phyloP scores from a whole-genome alignment of 2,329 filamentous ascomycete genomes.

The Fusarium pilosicola region DNA sequence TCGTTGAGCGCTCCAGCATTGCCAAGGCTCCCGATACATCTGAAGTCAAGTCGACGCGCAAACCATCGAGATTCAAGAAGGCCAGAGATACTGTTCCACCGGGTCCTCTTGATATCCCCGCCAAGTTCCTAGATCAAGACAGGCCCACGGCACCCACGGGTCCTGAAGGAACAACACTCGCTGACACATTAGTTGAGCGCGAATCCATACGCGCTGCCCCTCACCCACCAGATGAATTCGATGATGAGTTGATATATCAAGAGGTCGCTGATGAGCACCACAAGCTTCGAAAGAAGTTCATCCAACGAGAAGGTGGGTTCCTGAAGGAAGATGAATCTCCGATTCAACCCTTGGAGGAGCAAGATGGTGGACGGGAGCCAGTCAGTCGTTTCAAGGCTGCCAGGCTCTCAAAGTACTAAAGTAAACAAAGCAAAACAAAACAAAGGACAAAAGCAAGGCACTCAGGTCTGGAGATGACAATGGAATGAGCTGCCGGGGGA shows the following conservation, averaged over 20 bases:
- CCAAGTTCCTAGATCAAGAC: constrained; percentile 52
- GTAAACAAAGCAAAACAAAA: constrained; percentile 26
- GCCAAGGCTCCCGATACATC: constrained; percentile 43
- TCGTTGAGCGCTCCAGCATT: constrained; percentile 58
- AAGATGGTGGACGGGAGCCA: constrained; percentile 69
- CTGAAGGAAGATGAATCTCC: constrained; percentile 74
- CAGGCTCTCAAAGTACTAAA: constrained; percentile 64
- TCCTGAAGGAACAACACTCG: constrained; percentile 65
- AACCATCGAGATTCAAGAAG: constrained; percentile 64
- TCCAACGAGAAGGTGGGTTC: constrained; percentile 86
- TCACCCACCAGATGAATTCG: constrained; percentile 70
- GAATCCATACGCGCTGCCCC: constrained; percentile 47
- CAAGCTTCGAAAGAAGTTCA: constrained; percentile 81
- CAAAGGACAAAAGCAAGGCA: constrained; percentile 7
- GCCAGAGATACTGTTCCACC: constrained; percentile 49
- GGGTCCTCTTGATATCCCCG: constrained; percentile 57
- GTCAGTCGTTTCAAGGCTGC: constrained; percentile 81
- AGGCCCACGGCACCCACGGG: constrained; percentile 57
- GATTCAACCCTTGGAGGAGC: constrained; percentile 74
- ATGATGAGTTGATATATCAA: constrained; percentile 74
- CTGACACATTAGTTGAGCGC: constrained; percentile 68
- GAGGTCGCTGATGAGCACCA: constrained; percentile 88
- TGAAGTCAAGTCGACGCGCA: constrained; percentile 51
- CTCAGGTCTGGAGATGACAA: constrained; percentile 10
- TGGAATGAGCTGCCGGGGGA: constrained; percentile 21